Base-by-base conservation (phyloP, 2,329 filamentous ascomycete genomes). In the Mycosphaerella sp. region DNA sequence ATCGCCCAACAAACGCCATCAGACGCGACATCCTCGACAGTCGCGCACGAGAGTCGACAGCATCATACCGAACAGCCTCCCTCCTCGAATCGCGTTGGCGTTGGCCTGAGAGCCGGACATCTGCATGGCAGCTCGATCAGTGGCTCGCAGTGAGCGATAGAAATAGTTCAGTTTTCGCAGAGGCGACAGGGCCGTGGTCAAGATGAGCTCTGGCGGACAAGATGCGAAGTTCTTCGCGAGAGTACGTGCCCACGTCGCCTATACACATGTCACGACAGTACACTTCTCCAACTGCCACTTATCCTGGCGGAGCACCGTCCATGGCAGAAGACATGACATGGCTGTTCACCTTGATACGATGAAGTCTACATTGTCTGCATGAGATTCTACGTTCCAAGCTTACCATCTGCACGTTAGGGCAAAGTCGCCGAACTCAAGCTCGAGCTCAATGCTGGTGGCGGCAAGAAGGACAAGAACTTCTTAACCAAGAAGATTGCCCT, bases 151-250 rank as follows among this genome's bases (percentile, higher is more conserved):
- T 35, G 7, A 37, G 45, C 39, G 45, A 37, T 44, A 50, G 48
- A 43, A 41, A 34, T 37, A 36, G 39, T 36, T 40, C 34, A 16
- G 32, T 40, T 32, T 30, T 27, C 43, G 34, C 48, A 30, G 41
- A n/a, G 18, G 41, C 41, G 16, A 30, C 18, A 32, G 40, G 18
- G 40, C 43, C 36, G 41, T 44, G 41, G 44, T 32, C 66, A 74
- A 61, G 62, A 84, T 84, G 80, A 81, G 77, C 70, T 75, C 79
- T 57, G 72, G 82, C 71, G 88, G 87, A 75, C 89, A 93, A 73
- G 93, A 97, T 82, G 95, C 93, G 75, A 97, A 96, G 82, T 85
- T 98, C 75, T 98, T 98, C 78, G 91, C 93, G 72, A 84, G 93
- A 78, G 93, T 98, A 85, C 65, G 82, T 82, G 25, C 41, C 44